A percentile compares a stretch with the other conserved stretches of the same genome.
These are phyloP conservation scores for Datisca glomerata DNA, from an alignment of 306 rosid genomes.

Conservation along the genomic window DNA sequence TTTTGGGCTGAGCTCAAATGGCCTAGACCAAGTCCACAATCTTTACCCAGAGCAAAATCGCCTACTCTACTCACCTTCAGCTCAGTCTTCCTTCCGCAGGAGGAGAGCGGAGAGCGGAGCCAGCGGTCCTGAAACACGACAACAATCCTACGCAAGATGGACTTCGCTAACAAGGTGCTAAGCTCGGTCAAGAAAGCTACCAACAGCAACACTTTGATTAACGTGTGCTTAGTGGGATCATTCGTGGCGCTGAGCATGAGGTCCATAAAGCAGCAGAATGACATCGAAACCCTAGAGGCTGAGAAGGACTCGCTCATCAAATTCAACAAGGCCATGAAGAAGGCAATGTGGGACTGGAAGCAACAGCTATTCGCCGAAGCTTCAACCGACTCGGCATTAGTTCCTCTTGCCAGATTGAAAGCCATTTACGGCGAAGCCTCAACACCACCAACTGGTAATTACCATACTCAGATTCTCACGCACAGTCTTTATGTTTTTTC, in stretches of 20 bases:
- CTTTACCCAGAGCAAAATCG: background rate
- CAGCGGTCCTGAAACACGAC: too few species aligned
- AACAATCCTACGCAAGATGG: slow-evolving; percentile 34
- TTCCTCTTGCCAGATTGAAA: slow-evolving; percentile 51
- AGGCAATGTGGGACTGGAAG: slow-evolving; percentile 73
- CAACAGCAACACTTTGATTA: slow-evolving; percentile 44
- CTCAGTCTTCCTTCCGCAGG: background rate
- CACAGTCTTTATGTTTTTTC: background rate
- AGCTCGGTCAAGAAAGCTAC: slow-evolving; percentile 26
- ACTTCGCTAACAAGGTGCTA: slow-evolving; percentile 32
- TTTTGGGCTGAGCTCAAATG: too few species aligned
- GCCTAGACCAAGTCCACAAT: too few species aligned
- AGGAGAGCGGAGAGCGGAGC: background rate
- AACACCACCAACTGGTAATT: slow-evolving; percentile 33
- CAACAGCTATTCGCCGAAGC: slow-evolving; percentile 69
- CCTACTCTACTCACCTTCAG: background rate
- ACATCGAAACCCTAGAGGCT: slow-evolving; percentile 49
- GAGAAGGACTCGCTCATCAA: slow-evolving; percentile 53
- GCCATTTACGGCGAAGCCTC: slow-evolving; percentile 65
- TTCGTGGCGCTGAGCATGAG: slow-evolving; percentile 37
- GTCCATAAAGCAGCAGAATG: slow-evolving; percentile 46
- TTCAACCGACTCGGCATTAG: slow-evolving; percentile 24
- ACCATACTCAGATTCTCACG: too few species aligned
- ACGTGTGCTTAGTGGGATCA: slow-evolving; percentile 35
- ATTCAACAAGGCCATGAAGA: slow-evolving; percentile 56